A percentile compares a stretch with the other conserved stretches of the same genome.
phyloP scores from a whole-genome alignment of 345 rosid species.

The Acer saccharum region DNA sequence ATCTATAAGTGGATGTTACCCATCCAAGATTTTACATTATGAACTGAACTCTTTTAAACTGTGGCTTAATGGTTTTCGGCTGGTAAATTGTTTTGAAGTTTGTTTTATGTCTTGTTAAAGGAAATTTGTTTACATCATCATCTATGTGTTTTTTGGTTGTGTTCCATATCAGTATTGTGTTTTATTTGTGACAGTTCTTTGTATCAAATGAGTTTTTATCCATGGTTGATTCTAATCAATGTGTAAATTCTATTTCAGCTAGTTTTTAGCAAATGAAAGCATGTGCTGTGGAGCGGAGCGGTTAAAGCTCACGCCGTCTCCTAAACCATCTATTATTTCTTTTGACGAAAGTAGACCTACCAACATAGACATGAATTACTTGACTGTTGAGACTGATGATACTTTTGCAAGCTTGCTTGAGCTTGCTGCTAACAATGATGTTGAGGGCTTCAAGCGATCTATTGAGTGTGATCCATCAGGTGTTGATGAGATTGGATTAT shows the following conservation, averaged over 20 bases:
- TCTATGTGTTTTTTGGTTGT: neutral
- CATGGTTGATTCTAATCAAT: conserved; percentile 23
- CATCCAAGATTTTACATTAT: neutral
- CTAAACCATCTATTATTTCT: conserved; percentile 25
- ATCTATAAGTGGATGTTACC: neutral
- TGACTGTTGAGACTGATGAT: conserved; percentile 79
- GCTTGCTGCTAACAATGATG: conserved; percentile 89
- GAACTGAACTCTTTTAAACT: neutral
- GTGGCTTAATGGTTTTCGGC: too few relatives aligned
- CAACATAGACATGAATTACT: conserved; percentile 65
- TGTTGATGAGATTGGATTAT: conserved; percentile 72
- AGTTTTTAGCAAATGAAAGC: conserved; percentile 45
- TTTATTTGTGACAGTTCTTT: neutral
- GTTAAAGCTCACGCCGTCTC: conserved; percentile 34
- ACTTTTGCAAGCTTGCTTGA: conserved; percentile 85
- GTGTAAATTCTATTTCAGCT: conserved; percentile 29
- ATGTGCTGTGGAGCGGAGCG: conserved; percentile 56
- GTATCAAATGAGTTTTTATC: conserved; percentile 7
- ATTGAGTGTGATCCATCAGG: conserved; percentile 65
- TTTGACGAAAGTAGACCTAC: conserved; percentile 37
- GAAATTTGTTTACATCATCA: neutral
- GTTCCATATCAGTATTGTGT: neutral
- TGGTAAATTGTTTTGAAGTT: neutral
- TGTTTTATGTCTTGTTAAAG: neutral
- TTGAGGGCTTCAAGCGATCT: conserved; percentile 57